Percentiles rank a stretch among this genome's conserved stretches.
phyloP scores from a whole-genome alignment of 345 rosid genomes.

The Toxicodendron radicans region DNA sequence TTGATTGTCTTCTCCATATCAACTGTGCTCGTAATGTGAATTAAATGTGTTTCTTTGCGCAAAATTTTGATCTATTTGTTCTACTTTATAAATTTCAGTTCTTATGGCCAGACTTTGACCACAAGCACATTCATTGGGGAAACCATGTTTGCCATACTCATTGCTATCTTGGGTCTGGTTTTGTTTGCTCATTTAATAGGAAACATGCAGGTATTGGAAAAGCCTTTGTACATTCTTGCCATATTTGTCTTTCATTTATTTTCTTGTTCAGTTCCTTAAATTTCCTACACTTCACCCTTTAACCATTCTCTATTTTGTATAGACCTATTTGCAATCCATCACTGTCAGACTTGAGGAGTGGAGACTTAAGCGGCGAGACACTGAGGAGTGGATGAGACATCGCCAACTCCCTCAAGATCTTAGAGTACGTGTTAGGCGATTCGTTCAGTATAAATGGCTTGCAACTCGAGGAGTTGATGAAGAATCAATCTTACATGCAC shows the following conservation, averaged over 20 bases:
- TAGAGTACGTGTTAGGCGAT: constrained; percentile 40
- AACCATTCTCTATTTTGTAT: neutral
- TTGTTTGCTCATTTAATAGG: constrained; percentile 57
- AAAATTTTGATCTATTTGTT: constrained; percentile 5
- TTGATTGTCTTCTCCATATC: too few species aligned
- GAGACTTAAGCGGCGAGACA: constrained; percentile 56
- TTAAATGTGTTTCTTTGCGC: neutral
- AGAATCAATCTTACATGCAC: constrained; percentile 41
- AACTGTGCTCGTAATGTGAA: too few species aligned
- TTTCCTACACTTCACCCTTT: neutral
- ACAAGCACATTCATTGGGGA: constrained; percentile 53
- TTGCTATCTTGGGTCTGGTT: constrained; percentile 48
- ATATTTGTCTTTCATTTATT: neutral
- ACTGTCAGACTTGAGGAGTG: constrained; percentile 60
- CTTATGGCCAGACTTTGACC: constrained; percentile 41
- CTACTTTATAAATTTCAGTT: constrained; percentile 29
- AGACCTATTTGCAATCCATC: constrained; percentile 62
- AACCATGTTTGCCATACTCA: constrained; percentile 44
- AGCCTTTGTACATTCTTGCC: neutral
- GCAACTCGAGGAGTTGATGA: constrained; percentile 58
- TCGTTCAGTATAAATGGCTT: constrained; percentile 55
- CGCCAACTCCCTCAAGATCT: constrained; percentile 52
- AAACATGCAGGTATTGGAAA: constrained; percentile 48
- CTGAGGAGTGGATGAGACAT: constrained; percentile 64
- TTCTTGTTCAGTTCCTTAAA: neutral